Evolutionary conservation across 345 rosid genomes (phyloP).

Genomic region (Lenwebbia sp.): DNA sequence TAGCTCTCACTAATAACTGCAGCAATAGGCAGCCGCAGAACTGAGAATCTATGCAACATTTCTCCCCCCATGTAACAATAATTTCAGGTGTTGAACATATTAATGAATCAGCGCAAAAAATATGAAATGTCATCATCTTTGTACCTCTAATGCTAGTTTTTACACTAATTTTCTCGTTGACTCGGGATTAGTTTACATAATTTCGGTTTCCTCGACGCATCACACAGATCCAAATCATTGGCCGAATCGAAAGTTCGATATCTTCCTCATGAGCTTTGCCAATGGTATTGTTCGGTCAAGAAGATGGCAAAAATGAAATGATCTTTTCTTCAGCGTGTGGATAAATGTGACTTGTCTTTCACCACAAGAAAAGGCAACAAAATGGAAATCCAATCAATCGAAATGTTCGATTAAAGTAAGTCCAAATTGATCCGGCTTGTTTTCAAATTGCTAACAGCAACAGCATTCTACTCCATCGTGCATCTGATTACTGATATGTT

Average conservation of each 20-base stretch:
- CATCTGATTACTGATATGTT: background rate
- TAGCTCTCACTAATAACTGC: background rate
- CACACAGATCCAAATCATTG: background rate
- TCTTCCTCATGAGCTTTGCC: background rate
- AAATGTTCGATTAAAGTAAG: background rate
- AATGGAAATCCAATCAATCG: background rate
- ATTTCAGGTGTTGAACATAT: background rate
- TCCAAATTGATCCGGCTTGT: background rate
- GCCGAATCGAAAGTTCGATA: background rate
- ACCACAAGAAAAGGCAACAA: background rate
- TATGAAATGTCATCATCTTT: background rate
- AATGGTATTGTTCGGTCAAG: background rate
- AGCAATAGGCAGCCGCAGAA: background rate
- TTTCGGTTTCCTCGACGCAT: background rate
- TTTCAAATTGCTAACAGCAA: background rate
- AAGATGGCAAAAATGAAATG: background rate
- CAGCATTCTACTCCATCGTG: background rate
- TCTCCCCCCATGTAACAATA: background rate
- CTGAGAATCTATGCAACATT: background rate
- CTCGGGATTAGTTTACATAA: background rate
- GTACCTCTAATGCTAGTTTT: background rate
- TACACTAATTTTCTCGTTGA: background rate
- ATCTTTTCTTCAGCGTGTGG: background rate
- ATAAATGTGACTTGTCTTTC: background rate
- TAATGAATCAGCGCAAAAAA: background rate